Conservation (phyloP, 2,329 filamentous ascomycete genomes). For the Dactylonectria macrodidyma region DNA sequence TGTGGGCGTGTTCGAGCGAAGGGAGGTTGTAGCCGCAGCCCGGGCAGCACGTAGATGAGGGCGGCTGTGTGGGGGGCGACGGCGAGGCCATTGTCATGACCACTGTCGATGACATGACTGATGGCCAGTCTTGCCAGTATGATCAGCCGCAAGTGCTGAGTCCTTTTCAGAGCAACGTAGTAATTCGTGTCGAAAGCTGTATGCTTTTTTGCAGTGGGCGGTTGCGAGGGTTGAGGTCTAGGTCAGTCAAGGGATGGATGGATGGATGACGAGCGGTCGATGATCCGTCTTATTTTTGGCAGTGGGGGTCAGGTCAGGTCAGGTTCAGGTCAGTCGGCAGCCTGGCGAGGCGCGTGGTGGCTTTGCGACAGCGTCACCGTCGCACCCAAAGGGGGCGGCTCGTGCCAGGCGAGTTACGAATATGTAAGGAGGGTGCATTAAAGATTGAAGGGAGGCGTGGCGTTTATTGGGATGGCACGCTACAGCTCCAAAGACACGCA, state of each 20-base stretch:
- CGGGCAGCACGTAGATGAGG: conserved; percentile 60
- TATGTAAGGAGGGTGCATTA: conserved; percentile 8
- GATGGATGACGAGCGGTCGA: background rate
- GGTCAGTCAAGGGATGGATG: background rate
- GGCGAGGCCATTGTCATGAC: conserved; percentile 54
- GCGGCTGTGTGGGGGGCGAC: conserved; percentile 45
- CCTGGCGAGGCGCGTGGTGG: conserved; percentile 36
- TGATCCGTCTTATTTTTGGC: conserved; percentile 39
- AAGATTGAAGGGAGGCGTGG: conserved; percentile 5
- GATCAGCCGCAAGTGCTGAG: conserved; percentile 3
- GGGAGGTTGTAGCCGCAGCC: conserved; percentile 63
- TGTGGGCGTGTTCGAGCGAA: conserved; percentile 54
- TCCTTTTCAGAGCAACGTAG: background rate
- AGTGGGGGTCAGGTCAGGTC: background rate
- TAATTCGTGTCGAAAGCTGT: background rate
- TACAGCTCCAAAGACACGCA: background rate
- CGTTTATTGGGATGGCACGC: background rate
- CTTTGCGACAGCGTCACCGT: conserved; percentile 28
- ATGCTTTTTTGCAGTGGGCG: background rate
- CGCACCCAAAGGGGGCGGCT: conserved; percentile 20
- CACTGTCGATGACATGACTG: conserved; percentile 49
- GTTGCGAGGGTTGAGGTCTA: background rate
- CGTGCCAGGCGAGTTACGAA: conserved; percentile 28
- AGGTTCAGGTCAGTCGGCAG: conserved; percentile 13
- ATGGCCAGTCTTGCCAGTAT: conserved; percentile 4